These are phyloP conservation scores for Mycena maculata DNA, from an alignment of 768 basidiomycete genomes.

Conservation along the genomic window DNA sequence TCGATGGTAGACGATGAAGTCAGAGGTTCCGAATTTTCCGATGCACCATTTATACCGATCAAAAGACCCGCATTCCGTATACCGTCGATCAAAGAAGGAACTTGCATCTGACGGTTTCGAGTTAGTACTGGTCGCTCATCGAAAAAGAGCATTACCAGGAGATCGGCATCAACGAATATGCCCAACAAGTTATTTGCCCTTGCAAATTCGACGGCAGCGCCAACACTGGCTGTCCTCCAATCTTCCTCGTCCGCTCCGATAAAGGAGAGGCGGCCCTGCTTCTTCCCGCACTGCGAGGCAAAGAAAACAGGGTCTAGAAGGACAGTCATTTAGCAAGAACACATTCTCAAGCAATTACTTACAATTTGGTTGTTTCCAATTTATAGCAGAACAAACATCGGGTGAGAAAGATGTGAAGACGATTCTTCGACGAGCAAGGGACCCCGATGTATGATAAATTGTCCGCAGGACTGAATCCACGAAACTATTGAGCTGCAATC, in stretches of 20 bases:
- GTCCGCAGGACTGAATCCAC: constrained; percentile 88
- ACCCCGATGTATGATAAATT: constrained; percentile 76
- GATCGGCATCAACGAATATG: constrained; percentile 86
- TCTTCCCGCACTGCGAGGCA: constrained; percentile 86
- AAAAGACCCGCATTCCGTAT: constrained; percentile 91
- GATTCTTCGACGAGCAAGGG: constrained; percentile 75
- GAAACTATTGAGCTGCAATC: constrained; percentile 80
- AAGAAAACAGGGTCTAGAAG: constrained; percentile 94
- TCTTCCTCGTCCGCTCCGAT: constrained; percentile 56
- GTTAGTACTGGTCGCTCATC: constrained; percentile 21
- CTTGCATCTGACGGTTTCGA: constrained; percentile 70
- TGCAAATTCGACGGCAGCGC: constrained; percentile 93
- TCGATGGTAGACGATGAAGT: constrained; percentile 53
- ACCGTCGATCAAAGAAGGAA: constrained; percentile 89
- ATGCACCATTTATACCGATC: constrained; percentile 83
- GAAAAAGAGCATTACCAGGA: constrained; percentile 68
- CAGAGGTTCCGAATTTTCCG: constrained; percentile 54
- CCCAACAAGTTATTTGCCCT: constrained; percentile 93
- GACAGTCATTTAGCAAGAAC: constrained; percentile 19
- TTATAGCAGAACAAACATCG: constrained; percentile 88
- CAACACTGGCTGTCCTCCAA: constrained; percentile 74
- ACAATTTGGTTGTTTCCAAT: constrained; percentile 99
- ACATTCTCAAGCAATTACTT: constrained; percentile 44
- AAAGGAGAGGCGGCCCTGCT: constrained; percentile 53
- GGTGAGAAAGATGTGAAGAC: constrained; percentile 95